phyloP scores from a whole-genome alignment of 176 grass and related monocot genomes.

The Carex pumila region DNA sequence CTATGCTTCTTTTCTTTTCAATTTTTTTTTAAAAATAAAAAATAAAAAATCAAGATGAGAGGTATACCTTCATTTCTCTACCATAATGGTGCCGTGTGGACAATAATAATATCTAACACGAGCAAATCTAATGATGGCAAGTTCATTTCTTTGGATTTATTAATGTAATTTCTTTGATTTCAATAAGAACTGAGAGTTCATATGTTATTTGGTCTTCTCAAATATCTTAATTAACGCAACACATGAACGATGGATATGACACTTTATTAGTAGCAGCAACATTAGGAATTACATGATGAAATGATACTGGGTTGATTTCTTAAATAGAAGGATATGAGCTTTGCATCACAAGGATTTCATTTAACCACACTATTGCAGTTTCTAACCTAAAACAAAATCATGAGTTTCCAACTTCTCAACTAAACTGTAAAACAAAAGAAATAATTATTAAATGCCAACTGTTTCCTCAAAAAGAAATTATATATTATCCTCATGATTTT shows the following conservation, averaged over 20 bases:
- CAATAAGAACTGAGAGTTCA: not conserved
- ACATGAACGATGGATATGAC: not conserved
- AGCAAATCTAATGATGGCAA: not conserved
- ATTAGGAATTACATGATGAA: not conserved
- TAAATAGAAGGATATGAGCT: too few species aligned
- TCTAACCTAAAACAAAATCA: not conserved
- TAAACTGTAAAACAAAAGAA: too few species aligned
- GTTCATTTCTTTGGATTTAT: too few species aligned
- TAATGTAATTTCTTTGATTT: too few species aligned
- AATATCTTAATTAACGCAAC: not conserved
- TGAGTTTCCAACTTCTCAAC: too few species aligned
- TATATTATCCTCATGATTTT: too few species aligned
- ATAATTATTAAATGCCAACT: too few species aligned
- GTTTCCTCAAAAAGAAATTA: too few species aligned
- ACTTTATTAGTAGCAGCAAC: not conserved
- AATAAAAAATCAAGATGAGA: not conserved
- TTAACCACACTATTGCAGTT: not conserved
- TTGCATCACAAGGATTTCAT: not conserved
- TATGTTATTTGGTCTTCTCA: not conserved
- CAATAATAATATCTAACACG: not conserved
- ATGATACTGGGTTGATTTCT: not conserved
- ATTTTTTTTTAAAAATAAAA: too few species aligned
- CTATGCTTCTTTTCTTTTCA: too few species aligned
- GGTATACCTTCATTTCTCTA: not conserved
- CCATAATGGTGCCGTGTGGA: not conserved